Evolutionary conservation across 345 rosid genomes (phyloP).

Genomic region (Pelargonium nanum): DNA sequence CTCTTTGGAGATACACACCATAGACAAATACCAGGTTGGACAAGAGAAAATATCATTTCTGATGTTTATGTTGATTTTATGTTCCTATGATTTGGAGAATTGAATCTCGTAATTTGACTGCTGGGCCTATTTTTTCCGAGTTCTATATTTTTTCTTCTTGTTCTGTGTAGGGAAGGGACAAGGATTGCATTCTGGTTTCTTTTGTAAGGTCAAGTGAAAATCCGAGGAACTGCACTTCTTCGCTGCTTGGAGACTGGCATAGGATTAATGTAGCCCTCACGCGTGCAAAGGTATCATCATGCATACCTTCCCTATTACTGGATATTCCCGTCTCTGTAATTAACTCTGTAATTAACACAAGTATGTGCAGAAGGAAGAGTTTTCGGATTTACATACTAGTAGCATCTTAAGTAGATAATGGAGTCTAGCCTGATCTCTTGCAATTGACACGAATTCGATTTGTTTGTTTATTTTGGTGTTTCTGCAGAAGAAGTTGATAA

Average conservation of each 20-base stretch:
- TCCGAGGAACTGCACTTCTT: conserved; percentile 43
- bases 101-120: neutral
- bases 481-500: conserved; percentile 71
- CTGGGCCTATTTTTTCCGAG: neutral
- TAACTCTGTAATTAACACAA: neutral
- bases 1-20: conserved; percentile 85
- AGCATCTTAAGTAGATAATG: no score
- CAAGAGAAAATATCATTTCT: neutral
- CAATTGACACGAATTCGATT: neutral
- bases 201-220: conserved; percentile 71
- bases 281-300: conserved; percentile 60
- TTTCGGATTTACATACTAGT: no score
- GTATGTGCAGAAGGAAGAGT: neutral
- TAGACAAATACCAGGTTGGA: conserved; percentile 93
- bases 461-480: neutral
- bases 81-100: neutral
- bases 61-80: neutral
- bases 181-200: conserved; percentile 81
- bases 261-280: conserved; percentile 91
- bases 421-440: neutral
- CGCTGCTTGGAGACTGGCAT: conserved; percentile 94
- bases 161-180: conserved; percentile 73
- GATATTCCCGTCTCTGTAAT: neutral
- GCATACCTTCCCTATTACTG: neutral
- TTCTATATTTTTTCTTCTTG: neutral